These are phyloP conservation scores for Begonia peltatifolia DNA, from an alignment of 306 rosid species.

Conservation along the genomic window DNA sequence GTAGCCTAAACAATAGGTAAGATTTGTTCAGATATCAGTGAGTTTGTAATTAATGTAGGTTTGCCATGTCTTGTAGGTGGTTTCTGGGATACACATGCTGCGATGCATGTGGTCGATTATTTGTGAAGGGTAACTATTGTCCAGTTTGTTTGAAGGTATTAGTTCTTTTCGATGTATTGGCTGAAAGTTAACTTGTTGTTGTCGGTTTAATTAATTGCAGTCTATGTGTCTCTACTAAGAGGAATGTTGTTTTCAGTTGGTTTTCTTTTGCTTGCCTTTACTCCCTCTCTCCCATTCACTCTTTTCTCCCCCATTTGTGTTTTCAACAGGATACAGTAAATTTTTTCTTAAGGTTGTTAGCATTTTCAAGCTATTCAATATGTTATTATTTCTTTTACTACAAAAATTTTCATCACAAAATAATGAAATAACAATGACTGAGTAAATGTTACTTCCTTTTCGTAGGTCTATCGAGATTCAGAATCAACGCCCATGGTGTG, in stretches of 20 bases:
- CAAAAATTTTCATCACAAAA: neutral
- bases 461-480: slow-evolving; percentile 96
- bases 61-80: slow-evolving; percentile 54
- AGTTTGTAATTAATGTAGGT: slow-evolving; percentile 1
- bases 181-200: neutral
- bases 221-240: neutral
- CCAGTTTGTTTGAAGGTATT: slow-evolving; percentile 96
- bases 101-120: slow-evolving; percentile 97
- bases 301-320: too few relatives aligned
- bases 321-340: too few relatives aligned
- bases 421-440: slow-evolving; percentile 5
- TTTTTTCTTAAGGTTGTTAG: too few relatives aligned
- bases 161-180: neutral
- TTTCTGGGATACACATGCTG: slow-evolving; percentile 95
- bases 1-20: too few relatives aligned
- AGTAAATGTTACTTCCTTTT: slow-evolving; percentile 12
- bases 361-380: too few relatives aligned
- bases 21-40: too few relatives aligned
- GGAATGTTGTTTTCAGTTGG: too few relatives aligned
- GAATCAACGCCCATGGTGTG: slow-evolving; percentile 99
- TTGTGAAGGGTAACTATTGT: slow-evolving; percentile 93
- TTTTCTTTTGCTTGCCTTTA: too few relatives aligned
- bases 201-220: neutral
- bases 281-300: neutral
- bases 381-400: too few relatives aligned